Evolutionary conservation across 306 rosid species (phyloP).

Genomic region (Senna siamea): DNA sequence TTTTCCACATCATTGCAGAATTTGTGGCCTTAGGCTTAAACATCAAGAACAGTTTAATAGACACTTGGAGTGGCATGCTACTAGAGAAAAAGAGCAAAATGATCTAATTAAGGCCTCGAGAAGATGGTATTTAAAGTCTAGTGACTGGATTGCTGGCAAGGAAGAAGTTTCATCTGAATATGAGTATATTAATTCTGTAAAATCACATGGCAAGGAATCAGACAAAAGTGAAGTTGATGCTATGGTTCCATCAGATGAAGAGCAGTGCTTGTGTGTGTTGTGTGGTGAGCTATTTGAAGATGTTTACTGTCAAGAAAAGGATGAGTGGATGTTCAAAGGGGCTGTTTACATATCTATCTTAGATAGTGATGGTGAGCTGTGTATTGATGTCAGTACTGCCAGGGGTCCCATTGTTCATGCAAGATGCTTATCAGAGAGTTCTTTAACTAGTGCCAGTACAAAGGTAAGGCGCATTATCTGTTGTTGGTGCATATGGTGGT

Average conservation of each 20-base stretch:
- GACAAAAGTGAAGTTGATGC: slow-evolving; percentile 48
- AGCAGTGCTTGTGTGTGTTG: slow-evolving; percentile 75
- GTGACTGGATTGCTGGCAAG: slow-evolving; percentile 66
- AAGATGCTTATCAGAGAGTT: slow-evolving; percentile 66
- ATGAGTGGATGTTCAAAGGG: slow-evolving; percentile 91
- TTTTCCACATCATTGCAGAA: slow-evolving; percentile 61
- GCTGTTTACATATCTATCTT: slow-evolving; percentile 58
- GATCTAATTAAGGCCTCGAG: slow-evolving; percentile 54
- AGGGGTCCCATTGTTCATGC: slow-evolving; percentile 84
- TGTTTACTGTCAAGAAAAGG: slow-evolving; percentile 69
- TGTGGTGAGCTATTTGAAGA: slow-evolving; percentile 95
- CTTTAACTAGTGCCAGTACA: slow-evolving; percentile 44
- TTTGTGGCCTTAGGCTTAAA: slow-evolving; percentile 74
- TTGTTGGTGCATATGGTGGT: slow-evolving; percentile 17
- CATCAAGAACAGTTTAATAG: slow-evolving; percentile 63
- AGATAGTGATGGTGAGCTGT: slow-evolving; percentile 46
- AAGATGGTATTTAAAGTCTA: slow-evolving; percentile 67
- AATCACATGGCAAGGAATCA: slow-evolving; percentile 35
- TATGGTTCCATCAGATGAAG: slow-evolving; percentile 79
- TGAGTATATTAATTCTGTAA: slow-evolving; percentile 46
- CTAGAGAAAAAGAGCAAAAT: slow-evolving; percentile 50
- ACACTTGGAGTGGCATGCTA: slow-evolving; percentile 86
- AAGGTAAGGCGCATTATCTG: slow-evolving; percentile 54
- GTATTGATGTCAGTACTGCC: slow-evolving; percentile 31
- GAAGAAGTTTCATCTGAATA: slow-evolving; percentile 43